Percentiles rank a stretch among this genome's conserved stretches.
Conservation (phyloP, 2,329 filamentous ascomycete genomes). For the Exophiala aquamarina region DNA sequence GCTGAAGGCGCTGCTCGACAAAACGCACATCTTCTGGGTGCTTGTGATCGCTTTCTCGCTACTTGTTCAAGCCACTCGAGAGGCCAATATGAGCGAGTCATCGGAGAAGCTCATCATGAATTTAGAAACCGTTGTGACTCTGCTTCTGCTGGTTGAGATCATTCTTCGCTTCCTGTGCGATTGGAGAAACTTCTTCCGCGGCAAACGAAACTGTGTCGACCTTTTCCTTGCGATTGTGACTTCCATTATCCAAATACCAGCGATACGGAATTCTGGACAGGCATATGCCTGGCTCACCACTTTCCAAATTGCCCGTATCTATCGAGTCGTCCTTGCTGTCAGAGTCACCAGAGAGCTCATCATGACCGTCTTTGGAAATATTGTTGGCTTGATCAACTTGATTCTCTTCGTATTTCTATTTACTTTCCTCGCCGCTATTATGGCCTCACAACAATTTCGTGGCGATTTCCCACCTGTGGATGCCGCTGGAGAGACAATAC, state of each 20-base stretch:
- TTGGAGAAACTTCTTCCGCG: conserved; percentile 76
- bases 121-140: conserved; percentile 73
- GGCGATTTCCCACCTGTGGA: conserved; percentile 74
- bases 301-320: conserved; percentile 90
- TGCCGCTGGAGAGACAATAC: conserved; percentile 59
- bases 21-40: conserved; percentile 76
- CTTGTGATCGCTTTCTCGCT: conserved; percentile 76
- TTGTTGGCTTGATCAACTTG: conserved; percentile 86
- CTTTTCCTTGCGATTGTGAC: conserved; percentile 77
- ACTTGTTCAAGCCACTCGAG: conserved; percentile 75
- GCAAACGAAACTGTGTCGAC: conserved; percentile 76
- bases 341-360: conserved; percentile 86
- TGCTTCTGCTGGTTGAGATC: conserved; percentile 80
- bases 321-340: conserved; percentile 86
- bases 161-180: conserved; percentile 73
- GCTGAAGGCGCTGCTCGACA: conserved; percentile 72
- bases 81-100: conserved; percentile 67
- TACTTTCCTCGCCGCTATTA: conserved; percentile 89
- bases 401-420: conserved; percentile 96
- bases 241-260: conserved; percentile 79
- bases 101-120: conserved; percentile 66
- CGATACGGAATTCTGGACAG: conserved; percentile 69
- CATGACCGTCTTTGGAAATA: conserved; percentile 81
- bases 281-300: conserved; percentile 84
- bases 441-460: conserved; percentile 89